Evolutionary conservation across 495 filamentous ascomycete species (phyloP), one percentile per base, ranked within the genome.

Genomic region (Penicillium daleae): DNA sequence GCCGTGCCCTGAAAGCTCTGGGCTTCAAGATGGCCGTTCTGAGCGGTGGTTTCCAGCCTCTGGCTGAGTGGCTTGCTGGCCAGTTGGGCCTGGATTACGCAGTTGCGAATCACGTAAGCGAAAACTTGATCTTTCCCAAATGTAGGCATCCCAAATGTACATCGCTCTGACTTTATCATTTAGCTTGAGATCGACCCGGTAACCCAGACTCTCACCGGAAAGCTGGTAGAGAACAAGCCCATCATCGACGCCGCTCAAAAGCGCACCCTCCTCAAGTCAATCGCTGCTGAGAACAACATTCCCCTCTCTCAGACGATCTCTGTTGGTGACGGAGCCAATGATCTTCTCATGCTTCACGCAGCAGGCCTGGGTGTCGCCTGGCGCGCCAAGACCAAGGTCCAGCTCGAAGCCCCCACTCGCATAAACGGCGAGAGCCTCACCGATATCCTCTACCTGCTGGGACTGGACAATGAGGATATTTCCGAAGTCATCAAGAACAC

Each of bases 251-350:
- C 89, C 19, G 84, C 88, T 68, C 85, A 88, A 60, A 99, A 99
- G 76, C 82, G 86, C 39, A 79, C 88, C 37, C 82, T 96, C 9
- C 83, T 98, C 35, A 76, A 88, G 2, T 83, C 90, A 70, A 90
- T 98, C 61, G 92, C 95, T 0, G 80, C 79, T 15, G 84, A 90
- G 56, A 87, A 96, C 67, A 81, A 80, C 26, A 87, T 96, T 48
- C 70, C 85, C 1, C 74, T 93, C 17, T 80, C 87, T n/a, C 89
- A 96, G 75, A 89, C 90, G 13, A 77, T 97, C 29, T 90, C 92
- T 10, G 89, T 97, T 1, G 95, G 95, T 13, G 95, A 99, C 69
- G 95, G 95, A 26, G 93, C 95, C 40, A 99, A 99, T 68, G 95
- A 99, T 69, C 79, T 99, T 39, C 82, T 90, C 44, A 99, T 99